These are phyloP conservation scores for Grammothele lineata DNA, from an alignment of 768 basidiomycete species.

Conservation along the genomic window DNA sequence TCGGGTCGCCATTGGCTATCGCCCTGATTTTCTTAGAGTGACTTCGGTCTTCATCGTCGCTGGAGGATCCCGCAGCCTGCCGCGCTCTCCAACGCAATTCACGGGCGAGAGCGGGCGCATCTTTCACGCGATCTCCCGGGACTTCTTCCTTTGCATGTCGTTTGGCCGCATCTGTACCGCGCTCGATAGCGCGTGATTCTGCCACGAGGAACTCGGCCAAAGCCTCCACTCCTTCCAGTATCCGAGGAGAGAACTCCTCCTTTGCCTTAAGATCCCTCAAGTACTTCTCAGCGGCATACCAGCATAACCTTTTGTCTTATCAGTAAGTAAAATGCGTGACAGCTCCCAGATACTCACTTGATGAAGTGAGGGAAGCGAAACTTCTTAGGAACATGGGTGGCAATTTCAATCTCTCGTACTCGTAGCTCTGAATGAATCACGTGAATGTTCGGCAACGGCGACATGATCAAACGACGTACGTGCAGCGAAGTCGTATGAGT, in stretches of 20 bases:
- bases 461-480: conserved; percentile 48
- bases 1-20: conserved; percentile 33
- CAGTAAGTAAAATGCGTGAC: not conserved
- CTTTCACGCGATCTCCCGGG: conserved; percentile 77
- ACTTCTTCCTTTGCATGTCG: conserved; percentile 80
- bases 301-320: conserved; percentile 58
- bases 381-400: conserved; percentile 83
- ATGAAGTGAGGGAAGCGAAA: conserved; percentile 26
- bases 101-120: conserved; percentile 73
- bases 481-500: conserved; percentile 83
- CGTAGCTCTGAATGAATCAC: conserved; percentile 73
- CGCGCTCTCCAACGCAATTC: conserved; percentile 84
- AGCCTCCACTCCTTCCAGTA: conserved; percentile 65
- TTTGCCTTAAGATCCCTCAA: conserved; percentile 63
- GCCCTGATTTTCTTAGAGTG: conserved; percentile 33
- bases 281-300: conserved; percentile 87
- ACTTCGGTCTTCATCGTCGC: conserved; percentile 59
- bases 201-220: conserved; percentile 77
- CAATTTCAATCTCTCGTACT: conserved; percentile 87
- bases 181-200: conserved; percentile 71
- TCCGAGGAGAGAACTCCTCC: conserved; percentile 49
- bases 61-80: conserved; percentile 53
- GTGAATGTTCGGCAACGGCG: not conserved
- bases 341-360: conserved; percentile 15
- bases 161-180: conserved; percentile 63